These are phyloP conservation scores for Xylaria sp. DNA, from an alignment of 2,329 filamentous ascomycete genomes.

Conservation along the genomic window DNA sequence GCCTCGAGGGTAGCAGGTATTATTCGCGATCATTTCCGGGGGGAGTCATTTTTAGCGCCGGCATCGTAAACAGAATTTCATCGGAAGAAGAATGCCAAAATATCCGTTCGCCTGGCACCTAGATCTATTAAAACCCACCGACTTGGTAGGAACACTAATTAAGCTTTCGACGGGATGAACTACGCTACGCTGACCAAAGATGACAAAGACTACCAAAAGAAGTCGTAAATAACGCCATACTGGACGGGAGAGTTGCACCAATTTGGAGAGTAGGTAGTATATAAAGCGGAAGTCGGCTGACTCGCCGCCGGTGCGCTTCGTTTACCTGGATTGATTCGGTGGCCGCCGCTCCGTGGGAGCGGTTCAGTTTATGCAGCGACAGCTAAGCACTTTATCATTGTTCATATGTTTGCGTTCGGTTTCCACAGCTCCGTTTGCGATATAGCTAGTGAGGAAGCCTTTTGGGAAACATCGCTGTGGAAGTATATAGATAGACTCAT, in stretches of 20 bases:
- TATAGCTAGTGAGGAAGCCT: not conserved
- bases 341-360: constrained; percentile 18
- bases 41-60: not conserved
- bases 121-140: constrained; percentile 19
- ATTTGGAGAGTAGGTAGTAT: not conserved
- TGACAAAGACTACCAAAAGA: constrained; percentile 9
- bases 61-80: not conserved
- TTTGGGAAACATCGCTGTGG: not conserved
- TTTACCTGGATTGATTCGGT: constrained; percentile 20
- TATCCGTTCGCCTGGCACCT: not conserved
- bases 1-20: not conserved
- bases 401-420: not conserved
- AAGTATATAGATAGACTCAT: not conserved
- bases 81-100: not conserved
- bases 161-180: constrained; percentile 17
- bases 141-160: constrained; percentile 18
- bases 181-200: constrained; percentile 21
- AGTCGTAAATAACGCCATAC: not conserved
- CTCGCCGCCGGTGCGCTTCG: constrained; percentile 16
- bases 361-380: not conserved
- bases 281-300: constrained; percentile 9
- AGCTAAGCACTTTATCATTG: not conserved
- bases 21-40: not conserved
- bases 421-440: not conserved
- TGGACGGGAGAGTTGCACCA: constrained; percentile 1